Conservation (phyloP, 148 eudicot species). For the Spergularia bocconei region DNA sequence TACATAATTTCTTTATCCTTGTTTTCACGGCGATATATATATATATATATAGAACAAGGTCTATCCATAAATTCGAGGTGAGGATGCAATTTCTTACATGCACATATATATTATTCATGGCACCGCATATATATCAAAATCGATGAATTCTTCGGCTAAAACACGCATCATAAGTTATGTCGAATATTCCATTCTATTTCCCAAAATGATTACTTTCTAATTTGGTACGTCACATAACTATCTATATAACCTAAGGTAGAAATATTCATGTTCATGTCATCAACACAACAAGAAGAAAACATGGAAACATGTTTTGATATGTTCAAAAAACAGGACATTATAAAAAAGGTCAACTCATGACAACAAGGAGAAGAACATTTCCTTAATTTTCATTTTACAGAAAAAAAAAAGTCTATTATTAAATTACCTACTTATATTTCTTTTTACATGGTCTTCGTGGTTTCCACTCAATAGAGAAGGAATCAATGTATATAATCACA, state of each 20-base stretch:
- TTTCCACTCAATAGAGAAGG: slow-evolving; percentile 17
- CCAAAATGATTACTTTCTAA: no score
- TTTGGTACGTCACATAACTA: no score
- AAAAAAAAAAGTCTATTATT: neutral
- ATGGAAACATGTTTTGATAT: slow-evolving; percentile 25
- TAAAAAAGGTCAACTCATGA: slow-evolving; percentile 24
- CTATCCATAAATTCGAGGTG: slow-evolving; percentile 4
- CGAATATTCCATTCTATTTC: neutral
- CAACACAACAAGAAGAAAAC: slow-evolving; percentile 5
- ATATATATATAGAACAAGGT: slow-evolving; percentile 7
- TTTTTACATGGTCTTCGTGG: slow-evolving; percentile 21
- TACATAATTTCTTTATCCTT: neutral
- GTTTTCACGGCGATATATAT: neutral
- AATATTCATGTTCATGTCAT: no score
- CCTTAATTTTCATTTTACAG: neutral
- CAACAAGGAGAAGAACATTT: slow-evolving; percentile 6
- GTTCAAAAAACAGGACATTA: neutral
- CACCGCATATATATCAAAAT: neutral
- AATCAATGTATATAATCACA: slow-evolving; percentile 6
- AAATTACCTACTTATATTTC: neutral
- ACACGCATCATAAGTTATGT: neutral
- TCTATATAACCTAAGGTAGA: no score
- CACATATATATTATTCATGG: neutral
- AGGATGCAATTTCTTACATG: neutral
- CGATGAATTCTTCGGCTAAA: neutral